Percentiles rank a stretch among this genome's conserved stretches.
Conservation (phyloP, 192 early-diverging fungal genomes). For the Borealophlyctis nickersoniae region DNA sequence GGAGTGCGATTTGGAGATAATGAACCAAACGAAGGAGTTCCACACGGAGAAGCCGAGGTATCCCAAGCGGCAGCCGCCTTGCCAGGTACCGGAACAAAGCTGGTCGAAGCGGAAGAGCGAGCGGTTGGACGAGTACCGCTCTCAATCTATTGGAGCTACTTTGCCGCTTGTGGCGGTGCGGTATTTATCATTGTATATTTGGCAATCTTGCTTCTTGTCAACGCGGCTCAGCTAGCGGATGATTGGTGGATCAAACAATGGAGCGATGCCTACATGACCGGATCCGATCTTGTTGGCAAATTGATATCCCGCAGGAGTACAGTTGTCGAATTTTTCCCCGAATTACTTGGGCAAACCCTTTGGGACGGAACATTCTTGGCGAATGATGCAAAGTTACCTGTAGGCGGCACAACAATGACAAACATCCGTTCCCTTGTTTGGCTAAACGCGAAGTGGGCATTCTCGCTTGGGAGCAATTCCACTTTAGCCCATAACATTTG, state of each 20-base stretch:
- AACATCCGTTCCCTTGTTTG: neutral
- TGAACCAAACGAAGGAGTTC: too few relatives aligned
- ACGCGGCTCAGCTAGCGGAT: slow-evolving; percentile 11
- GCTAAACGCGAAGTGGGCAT: too few relatives aligned
- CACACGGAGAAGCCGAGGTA: too few relatives aligned
- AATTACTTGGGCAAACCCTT: too few relatives aligned
- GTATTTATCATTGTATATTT: slow-evolving; percentile 23
- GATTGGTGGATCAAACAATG: slow-evolving; percentile 46
- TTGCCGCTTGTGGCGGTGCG: slow-evolving; percentile 38
- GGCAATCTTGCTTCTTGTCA: slow-evolving; percentile 2
- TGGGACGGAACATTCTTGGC: too few relatives aligned
- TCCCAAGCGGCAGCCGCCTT: slow-evolving; percentile 12
- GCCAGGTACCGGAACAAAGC: slow-evolving; percentile 27
- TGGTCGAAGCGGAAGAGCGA: slow-evolving; percentile 41
- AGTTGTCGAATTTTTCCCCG: too few relatives aligned
- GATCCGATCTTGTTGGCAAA: too few relatives aligned
- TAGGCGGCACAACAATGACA: neutral
- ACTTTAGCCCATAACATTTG: neutral
- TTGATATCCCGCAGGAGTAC: too few relatives aligned
- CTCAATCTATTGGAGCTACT: slow-evolving; percentile 40
- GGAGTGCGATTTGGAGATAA: slow-evolving; percentile 5
- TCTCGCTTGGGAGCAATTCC: too few relatives aligned
- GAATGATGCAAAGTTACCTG: too few relatives aligned
- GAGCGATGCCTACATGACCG: slow-evolving; percentile 23
- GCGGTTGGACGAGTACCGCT: slow-evolving; percentile 35